phyloP scores from a whole-genome alignment of 371 early-diverging fungal species.

The Rhizomucor miehei region DNA sequence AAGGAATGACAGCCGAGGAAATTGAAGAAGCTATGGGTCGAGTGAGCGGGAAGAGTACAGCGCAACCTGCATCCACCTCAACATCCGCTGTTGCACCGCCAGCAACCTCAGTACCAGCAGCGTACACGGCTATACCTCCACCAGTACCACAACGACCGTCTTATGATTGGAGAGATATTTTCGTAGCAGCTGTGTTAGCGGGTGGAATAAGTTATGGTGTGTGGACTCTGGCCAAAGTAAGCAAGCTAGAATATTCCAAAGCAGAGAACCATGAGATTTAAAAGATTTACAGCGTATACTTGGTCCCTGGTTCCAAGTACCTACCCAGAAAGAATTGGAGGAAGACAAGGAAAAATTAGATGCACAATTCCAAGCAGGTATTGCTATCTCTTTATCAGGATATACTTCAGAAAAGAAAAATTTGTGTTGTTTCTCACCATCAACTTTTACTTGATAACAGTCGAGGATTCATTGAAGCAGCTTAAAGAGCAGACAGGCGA shows the following conservation, averaged over 20 bases:
- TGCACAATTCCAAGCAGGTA: constrained; percentile 66
- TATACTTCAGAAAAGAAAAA: no score
- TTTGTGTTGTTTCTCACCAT: no score
- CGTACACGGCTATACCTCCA: constrained; percentile 25
- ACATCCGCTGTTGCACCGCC: constrained; percentile 18
- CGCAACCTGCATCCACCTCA: constrained; percentile 19
- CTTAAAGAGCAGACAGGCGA: constrained; percentile 65
- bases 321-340: constrained; percentile 64
- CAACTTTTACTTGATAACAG: constrained; percentile 7
- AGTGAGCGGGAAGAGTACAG: constrained; percentile 42
- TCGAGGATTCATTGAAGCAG: constrained; percentile 52
- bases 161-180: constrained; percentile 91
- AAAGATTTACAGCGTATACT: constrained; percentile 53
- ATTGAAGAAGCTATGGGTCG: constrained; percentile 88
- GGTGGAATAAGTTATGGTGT: constrained; percentile 88
- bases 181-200: constrained; percentile 84
- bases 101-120: constrained; percentile 9
- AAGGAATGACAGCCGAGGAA: constrained; percentile 91
- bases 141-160: constrained; percentile 71
- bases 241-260: not conserved
- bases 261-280: no score
- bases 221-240: constrained; percentile 77
- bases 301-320: constrained; percentile 68
- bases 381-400: no score
- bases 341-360: constrained; percentile 75